These are phyloP conservation scores for Orbilia javanica DNA, from an alignment of 2,329 filamentous ascomycete species.

Conservation along the genomic window DNA sequence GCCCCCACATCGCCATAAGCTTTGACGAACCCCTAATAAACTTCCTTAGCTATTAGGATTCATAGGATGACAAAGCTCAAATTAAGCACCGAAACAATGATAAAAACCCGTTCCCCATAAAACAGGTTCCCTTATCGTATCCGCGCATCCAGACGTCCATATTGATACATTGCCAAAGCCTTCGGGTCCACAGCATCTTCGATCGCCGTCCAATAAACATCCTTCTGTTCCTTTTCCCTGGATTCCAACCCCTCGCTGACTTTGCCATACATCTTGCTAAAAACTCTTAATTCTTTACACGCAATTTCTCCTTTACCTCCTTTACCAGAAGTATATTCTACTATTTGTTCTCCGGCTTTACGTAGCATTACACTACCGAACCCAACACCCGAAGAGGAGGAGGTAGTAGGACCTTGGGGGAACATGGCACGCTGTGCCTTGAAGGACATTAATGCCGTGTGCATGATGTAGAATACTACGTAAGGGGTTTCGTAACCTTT, in stretches of 20 bases:
- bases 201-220: constrained; percentile 22
- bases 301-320: constrained; percentile 8
- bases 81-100: constrained; percentile 1
- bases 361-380: constrained; percentile 4
- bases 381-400: neutral
- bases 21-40: neutral
- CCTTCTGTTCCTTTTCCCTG: constrained; percentile 17
- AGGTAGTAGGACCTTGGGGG: neutral
- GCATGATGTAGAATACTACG: constrained; percentile 21
- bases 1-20: neutral
- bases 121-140: neutral
- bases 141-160: neutral
- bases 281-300: constrained; percentile 29
- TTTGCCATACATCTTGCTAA: constrained; percentile 12
- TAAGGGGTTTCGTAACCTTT: neutral
- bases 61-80: neutral
- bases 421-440: neutral
- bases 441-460: neutral
- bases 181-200: constrained; percentile 17
- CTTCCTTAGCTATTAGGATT: constrained; percentile 6
- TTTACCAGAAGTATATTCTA: constrained; percentile 4
- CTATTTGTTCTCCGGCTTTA: neutral
- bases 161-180: constrained; percentile 8
- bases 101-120: neutral
- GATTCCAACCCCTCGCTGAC: neutral